A percentile compares a stretch with the other conserved stretches of the same genome.
Conservation (phyloP, 441 rosid species). For the Pelargonium myrrhifolium region DNA sequence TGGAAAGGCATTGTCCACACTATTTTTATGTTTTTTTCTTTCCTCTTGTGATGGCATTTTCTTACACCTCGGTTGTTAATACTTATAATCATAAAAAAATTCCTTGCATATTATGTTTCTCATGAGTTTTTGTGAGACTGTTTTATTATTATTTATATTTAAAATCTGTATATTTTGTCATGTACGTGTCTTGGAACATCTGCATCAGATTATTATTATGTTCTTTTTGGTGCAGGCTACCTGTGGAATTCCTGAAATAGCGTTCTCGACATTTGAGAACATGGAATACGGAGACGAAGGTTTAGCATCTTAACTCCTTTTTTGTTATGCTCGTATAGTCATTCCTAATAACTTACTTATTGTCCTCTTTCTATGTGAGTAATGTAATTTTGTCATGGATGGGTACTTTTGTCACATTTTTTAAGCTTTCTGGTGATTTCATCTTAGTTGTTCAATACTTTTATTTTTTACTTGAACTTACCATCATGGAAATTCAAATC, state of each 20-base stretch:
- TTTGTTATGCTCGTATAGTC: neutral
- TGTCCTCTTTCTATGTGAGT: neutral
- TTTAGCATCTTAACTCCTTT: constrained; percentile 26
- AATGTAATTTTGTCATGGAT: neutral
- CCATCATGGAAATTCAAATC: too few species aligned
- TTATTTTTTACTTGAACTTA: too few species aligned
- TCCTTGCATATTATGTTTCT: neutral
- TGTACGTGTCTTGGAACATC: constrained; percentile 5
- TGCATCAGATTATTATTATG: constrained; percentile 18
- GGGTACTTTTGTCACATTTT: neutral
- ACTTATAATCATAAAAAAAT: neutral
- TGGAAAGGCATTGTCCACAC: neutral
- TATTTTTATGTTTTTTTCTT: neutral
- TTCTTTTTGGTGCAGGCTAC: constrained; percentile 54
- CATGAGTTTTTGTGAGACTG: too few species aligned
- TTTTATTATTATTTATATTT: neutral
- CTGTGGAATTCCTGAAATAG: constrained; percentile 89
- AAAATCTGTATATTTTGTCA: neutral
- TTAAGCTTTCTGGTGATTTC: neutral
- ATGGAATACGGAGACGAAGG: constrained; percentile 99
- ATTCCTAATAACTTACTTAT: neutral
- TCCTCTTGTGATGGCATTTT: neutral
- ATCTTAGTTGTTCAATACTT: neutral
- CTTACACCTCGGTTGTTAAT: neutral
- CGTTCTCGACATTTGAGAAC: constrained; percentile 85